Percentiles rank a stretch among this genome's conserved stretches.
Evolutionary conservation across 345 rosid genomes (phyloP).

Genomic region (Aegle marmelos): DNA sequence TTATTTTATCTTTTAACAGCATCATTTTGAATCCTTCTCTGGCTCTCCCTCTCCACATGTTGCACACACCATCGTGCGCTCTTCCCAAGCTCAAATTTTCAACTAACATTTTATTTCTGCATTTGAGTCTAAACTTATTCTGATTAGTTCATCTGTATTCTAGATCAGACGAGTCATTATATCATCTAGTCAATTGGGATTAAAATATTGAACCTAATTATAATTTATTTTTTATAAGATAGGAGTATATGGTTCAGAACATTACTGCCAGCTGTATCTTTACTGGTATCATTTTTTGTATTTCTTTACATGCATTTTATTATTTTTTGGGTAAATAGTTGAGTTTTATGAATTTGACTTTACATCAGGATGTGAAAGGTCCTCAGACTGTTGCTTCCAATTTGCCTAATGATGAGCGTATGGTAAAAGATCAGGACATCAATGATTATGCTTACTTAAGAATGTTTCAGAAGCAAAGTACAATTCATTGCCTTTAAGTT

Average conservation of each 20-base stretch:
- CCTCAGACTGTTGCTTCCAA: slow-evolving; percentile 97
- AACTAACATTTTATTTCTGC: neutral
- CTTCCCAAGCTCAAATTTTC: neutral
- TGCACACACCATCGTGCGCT: neutral
- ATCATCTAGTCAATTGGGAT: neutral
- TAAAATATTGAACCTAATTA: neutral
- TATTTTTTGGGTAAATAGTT: neutral
- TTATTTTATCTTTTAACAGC: neutral
- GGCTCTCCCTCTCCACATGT: neutral
- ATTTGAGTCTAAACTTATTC: neutral
- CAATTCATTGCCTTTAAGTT: slow-evolving; percentile 14
- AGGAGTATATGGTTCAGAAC: neutral
- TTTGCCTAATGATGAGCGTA: slow-evolving; percentile 91
- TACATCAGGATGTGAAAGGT: slow-evolving; percentile 82
- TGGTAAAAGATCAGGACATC: slow-evolving; percentile 91
- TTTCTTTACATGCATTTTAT: neutral
- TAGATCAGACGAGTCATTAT: neutral
- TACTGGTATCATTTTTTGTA: neutral
- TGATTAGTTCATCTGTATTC: neutral
- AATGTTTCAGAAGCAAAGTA: slow-evolving; percentile 91
- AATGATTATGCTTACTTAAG: slow-evolving; percentile 94
- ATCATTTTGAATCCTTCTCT: neutral
- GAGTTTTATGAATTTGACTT: slow-evolving; percentile 19
- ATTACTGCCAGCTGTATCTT: neutral
- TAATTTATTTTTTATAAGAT: neutral